Evolutionary conservation across 441 rosid species (phyloP).

Genomic region (Corymbia calophylla): DNA sequence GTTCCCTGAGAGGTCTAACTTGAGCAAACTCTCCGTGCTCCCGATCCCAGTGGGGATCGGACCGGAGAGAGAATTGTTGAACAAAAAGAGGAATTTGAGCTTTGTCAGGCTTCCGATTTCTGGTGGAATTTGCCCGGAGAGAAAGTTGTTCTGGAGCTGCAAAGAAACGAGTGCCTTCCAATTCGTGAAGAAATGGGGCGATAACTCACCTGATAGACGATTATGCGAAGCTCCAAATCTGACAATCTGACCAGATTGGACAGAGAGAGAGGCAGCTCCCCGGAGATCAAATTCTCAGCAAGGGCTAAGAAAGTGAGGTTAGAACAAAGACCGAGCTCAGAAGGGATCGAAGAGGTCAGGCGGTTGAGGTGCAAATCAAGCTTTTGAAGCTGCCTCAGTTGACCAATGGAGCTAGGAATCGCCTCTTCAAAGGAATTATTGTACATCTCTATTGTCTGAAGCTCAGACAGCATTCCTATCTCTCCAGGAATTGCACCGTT

Average conservation of each 20-base stretch:
- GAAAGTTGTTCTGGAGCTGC: constrained; percentile 19
- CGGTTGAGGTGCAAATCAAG: neutral
- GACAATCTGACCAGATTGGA: constrained; percentile 28
- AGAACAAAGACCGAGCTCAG: constrained; percentile 18
- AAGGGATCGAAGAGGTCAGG: constrained; percentile 9
- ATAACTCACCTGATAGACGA: constrained; percentile 36
- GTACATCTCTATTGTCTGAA: fast-evolving
- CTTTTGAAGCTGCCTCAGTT: fast-evolving
- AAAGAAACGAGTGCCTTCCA: constrained; percentile 14
- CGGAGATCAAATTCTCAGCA: constrained; percentile 6
- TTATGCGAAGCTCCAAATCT: constrained; percentile 32
- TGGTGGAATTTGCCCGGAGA: constrained; percentile 21
- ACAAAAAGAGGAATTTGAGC: constrained; percentile 1
- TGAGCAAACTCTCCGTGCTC: constrained; percentile 7
- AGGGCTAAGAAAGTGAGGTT: constrained; percentile 11
- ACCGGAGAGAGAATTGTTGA: fast-evolving
- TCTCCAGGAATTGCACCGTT: neutral
- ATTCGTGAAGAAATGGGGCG: constrained; percentile 14
- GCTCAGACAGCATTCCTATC: fast-evolving
- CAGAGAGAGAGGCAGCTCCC: constrained; percentile 13
- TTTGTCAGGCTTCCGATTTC: constrained; percentile 20
- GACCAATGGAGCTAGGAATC: constrained; percentile 55
- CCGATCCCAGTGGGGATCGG: constrained; percentile 9
- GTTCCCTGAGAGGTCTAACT: constrained; percentile 21
- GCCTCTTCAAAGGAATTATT: constrained; percentile 24